Evolutionary conservation across 2,329 filamentous ascomycete species (phyloP), one percentile per base, ranked within the genome.

Genomic region (Pestalotiopsis sp.): DNA sequence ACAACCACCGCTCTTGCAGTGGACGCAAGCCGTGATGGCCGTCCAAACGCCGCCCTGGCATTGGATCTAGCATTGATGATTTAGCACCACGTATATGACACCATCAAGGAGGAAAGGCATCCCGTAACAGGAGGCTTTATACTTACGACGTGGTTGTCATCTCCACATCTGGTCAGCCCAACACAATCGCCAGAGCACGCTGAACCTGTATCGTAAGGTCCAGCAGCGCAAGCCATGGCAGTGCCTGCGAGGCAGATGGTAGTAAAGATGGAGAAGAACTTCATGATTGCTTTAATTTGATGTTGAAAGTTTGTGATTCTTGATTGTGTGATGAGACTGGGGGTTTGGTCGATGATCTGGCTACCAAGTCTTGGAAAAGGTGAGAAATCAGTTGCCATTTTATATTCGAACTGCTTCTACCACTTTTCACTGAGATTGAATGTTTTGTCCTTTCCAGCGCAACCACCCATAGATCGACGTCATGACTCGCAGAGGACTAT

Each of bases 91-190:
- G 14, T 20, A 57, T 24, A 13, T 17, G n/a, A 57, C 7, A 17
- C 24, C 11, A 14, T 22, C 6, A 22, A 57, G 11, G 7, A 57
- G 48, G n/a, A 17, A 35, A 7, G 30, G 7, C 7, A 55, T 17
- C n/a, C 24, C n/a, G 2, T 20, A 57, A 26, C 17, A 57, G 20
- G n/a, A 22, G n/a, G n/a, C n/a, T 17, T 17, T 22, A 57, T 57
- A 57, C 55, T 57, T 57, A 57, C 55, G 55, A 57, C 55, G 24
- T 57, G 55, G 55, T 57, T 57, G 24, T 57, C 24, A 57, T 57
- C 55, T 57, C 55, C 55, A 57, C 55, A 57, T 57, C 55, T 57
- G 55, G 55, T 57, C 2, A 57, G n/a, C 10, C 55, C 55, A 9
- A 57, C 55, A 26, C 55, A 57, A 24, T 57, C 55, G 13, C 55